A percentile compares a stretch with the other conserved stretches of the same genome.
Conservation (phyloP, 2,329 filamentous ascomycete species). For the Annulohypoxylon truncatum region DNA sequence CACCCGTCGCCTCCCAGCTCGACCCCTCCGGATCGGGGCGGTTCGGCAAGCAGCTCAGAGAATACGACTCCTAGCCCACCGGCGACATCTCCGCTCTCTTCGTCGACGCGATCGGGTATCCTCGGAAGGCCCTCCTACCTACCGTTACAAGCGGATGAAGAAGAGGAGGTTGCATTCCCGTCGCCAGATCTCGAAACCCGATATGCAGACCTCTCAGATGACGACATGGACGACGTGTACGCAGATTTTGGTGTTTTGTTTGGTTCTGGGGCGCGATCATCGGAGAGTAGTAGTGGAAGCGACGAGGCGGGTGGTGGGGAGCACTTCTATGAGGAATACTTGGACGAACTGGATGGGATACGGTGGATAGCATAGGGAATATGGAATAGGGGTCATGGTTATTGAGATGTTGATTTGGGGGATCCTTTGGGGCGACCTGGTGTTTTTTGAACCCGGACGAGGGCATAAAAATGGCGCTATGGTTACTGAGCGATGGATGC, state of each 20-base stretch:
- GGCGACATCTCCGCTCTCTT: not conserved
- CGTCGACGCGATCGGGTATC: not conserved
- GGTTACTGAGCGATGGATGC: constrained; percentile 8
- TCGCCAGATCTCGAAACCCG: constrained; percentile 59
- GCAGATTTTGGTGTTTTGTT: constrained; percentile 67
- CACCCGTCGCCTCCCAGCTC: constrained; percentile 2
- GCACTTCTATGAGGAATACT: constrained; percentile 64
- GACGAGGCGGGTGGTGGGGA: constrained; percentile 51
- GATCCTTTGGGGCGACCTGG: not conserved
- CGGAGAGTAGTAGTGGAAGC: constrained; percentile 40
- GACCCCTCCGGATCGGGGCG: not conserved
- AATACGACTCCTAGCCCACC: not conserved
- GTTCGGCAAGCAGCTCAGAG: not conserved
- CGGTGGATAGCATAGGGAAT: constrained; percentile 55
- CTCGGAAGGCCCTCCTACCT: not conserved
- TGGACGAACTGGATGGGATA: constrained; percentile 68
- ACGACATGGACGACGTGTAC: constrained; percentile 64
- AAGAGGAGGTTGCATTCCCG: constrained; percentile 61
- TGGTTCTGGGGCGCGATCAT: constrained; percentile 46
- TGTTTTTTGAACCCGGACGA: constrained; percentile 4
- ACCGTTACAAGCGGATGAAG: constrained; percentile 53
- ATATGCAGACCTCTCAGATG: constrained; percentile 55
- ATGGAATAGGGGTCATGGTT: constrained; percentile 1
- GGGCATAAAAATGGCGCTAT: constrained; percentile 1
- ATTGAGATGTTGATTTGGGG: not conserved